phyloP scores from a whole-genome alignment of 202 grass and related monocot genomes.

The Schoenoplectus triqueter region DNA sequence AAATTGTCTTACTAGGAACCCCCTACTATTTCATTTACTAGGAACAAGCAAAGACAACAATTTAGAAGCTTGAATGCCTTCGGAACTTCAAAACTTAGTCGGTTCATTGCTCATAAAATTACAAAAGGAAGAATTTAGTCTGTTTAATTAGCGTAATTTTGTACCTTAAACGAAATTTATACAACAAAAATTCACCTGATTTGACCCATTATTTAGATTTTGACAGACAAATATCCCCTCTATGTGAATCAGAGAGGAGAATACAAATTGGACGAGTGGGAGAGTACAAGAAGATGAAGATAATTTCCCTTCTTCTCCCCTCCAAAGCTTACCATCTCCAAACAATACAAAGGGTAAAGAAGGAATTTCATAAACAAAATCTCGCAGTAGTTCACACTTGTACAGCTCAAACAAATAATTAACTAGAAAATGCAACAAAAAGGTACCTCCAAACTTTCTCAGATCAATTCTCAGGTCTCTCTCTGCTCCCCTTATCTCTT shows the following conservation, averaged over 20 bases:
- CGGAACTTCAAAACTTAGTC: background rate
- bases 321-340: background rate
- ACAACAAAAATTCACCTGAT: slow-evolving; percentile 7
- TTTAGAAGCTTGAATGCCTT: background rate
- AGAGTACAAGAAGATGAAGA: background rate
- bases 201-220: slow-evolving; percentile 4
- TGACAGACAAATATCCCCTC: background rate
- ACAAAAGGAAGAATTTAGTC: background rate
- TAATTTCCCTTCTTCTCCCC: background rate
- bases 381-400: background rate
- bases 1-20: too few species aligned
- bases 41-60: background rate
- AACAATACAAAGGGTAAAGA: background rate
- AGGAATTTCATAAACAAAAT: background rate
- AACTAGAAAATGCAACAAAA: slow-evolving; percentile 9
- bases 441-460: slow-evolving; percentile 26
- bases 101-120: background rate
- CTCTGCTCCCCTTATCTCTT: background rate
- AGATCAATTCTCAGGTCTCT: slow-evolving; percentile 27
- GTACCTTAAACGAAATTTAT: background rate
- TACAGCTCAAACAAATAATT: background rate
- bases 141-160: background rate
- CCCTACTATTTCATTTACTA: slow-evolving; percentile 26
- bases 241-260: background rate
- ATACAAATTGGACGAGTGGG: background rate